These are phyloP conservation scores for Zarea fungicola DNA, from an alignment of 2,329 filamentous ascomycete species.

Conservation along the genomic window DNA sequence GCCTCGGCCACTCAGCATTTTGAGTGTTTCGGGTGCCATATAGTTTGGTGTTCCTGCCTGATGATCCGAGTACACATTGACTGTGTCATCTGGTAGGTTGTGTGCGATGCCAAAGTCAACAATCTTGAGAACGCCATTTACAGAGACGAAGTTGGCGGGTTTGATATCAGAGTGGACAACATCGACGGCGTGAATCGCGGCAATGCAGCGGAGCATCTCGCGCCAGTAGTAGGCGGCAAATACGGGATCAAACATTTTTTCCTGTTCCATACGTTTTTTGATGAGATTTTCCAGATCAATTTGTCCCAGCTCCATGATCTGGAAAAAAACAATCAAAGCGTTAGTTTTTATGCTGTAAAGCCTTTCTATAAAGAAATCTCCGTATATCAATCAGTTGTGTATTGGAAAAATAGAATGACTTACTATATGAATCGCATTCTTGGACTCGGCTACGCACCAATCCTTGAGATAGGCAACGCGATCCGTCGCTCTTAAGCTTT, in stretches of 20 bases:
- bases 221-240: conserved; percentile 71
- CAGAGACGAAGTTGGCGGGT: conserved; percentile 83
- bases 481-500: neutral
- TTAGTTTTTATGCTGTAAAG: neutral
- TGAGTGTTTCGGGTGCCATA: conserved; percentile 83
- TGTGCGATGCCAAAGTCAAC: conserved; percentile 94
- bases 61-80: conserved; percentile 86
- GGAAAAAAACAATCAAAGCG: too few species aligned
- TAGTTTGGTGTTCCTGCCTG: conserved; percentile 89
- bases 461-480: neutral
- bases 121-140: conserved; percentile 76
- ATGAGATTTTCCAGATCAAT: conserved; percentile 1
- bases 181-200: conserved; percentile 72
- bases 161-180: conserved; percentile 90
- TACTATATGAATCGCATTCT: conserved; percentile 1
- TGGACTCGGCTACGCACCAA: conserved; percentile 1
- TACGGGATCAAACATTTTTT: neutral
- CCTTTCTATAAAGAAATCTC: neutral
- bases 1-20: conserved; percentile 34
- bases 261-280: neutral
- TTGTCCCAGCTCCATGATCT: conserved; percentile 5
- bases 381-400: too few species aligned
- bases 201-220: conserved; percentile 91
- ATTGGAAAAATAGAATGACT: too few species aligned
- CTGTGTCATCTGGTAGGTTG: conserved; percentile 79